Percentiles rank a stretch among this genome's conserved stretches.
These are phyloP conservation scores for Trebouxia sp. DNA, from an alignment of 139 green algal species.

Conservation along the genomic window DNA sequence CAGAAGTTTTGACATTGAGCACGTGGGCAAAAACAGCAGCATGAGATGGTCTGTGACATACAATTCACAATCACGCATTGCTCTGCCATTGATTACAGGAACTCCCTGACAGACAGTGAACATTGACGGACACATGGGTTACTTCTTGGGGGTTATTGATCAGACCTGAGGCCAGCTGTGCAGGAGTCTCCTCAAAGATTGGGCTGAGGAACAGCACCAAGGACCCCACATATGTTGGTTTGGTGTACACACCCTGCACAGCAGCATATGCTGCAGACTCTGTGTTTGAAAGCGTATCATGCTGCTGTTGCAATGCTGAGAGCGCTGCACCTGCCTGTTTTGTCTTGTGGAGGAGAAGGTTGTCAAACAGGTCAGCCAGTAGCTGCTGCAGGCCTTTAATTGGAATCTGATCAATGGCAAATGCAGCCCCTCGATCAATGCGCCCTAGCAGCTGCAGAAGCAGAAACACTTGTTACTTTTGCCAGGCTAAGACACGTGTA, in stretches of 20 bases:
- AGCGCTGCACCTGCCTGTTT: constrained; percentile 6
- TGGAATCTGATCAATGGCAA: constrained; percentile 10
- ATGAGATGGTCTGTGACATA: too few relatives aligned
- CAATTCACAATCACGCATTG: too few relatives aligned
- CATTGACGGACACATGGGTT: background rate
- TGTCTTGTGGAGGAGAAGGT: background rate
- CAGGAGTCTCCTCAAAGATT: constrained; percentile 46
- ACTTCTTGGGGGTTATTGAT: background rate
- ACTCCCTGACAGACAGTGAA: too few relatives aligned
- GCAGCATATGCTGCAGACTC: background rate
- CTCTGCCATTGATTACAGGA: too few relatives aligned
- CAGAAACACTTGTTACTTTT: background rate
- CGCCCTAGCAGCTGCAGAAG: constrained; percentile 17
- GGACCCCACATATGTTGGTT: background rate
- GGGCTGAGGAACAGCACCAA: constrained; percentile 42
- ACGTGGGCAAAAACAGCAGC: too few relatives aligned
- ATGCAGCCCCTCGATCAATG: background rate
- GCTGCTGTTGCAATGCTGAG: background rate
- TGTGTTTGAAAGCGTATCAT: background rate
- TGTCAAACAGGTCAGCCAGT: constrained; percentile 1
- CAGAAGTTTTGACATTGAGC: too few relatives aligned
- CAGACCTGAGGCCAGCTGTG: constrained; percentile 19
- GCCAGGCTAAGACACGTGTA: too few relatives aligned
- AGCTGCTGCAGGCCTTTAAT: background rate
- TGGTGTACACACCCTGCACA: constrained; percentile 14